Conservation (phyloP, 1,139 yeast species). For the Suhomyces kunorum region DNA sequence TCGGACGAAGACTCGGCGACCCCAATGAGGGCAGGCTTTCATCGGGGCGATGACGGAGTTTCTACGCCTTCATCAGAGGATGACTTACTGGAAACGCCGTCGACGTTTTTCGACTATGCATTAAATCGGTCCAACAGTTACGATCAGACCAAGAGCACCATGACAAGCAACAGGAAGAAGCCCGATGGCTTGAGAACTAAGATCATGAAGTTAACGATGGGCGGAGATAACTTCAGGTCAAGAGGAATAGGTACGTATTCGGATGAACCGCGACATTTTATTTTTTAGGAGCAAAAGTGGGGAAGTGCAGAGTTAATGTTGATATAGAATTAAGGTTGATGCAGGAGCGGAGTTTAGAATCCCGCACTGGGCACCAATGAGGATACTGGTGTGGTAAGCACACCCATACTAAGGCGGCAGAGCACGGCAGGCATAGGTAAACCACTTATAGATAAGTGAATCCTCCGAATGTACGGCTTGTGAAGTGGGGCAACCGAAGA, state of each 20-base stretch:
- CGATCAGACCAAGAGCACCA: constrained; percentile 43
- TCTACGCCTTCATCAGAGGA: constrained; percentile 11
- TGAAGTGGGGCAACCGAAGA: too few species aligned
- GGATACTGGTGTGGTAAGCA: neutral
- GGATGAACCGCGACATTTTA: constrained; percentile 8
- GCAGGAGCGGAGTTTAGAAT: neutral
- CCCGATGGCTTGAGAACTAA: constrained; percentile 23
- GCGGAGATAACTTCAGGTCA: constrained; percentile 7
- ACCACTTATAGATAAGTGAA: too few species aligned
- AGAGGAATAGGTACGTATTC: constrained; percentile 40
- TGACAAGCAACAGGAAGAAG: constrained; percentile 26
- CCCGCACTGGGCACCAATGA: neutral
- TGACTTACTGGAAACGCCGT: neutral
- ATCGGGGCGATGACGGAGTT: constrained; percentile 3
- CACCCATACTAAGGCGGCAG: neutral
- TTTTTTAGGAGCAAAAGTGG: constrained; percentile 10
- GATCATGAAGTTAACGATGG: constrained; percentile 16
- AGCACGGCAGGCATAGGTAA: neutral
- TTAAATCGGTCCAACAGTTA: constrained; percentile 27
- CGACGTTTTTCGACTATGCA: constrained; percentile 9
- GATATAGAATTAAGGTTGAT: neutral
- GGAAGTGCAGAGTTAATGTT: neutral
- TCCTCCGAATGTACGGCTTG: neutral
- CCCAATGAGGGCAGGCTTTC: constrained; percentile 4
- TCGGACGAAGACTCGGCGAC: constrained; percentile 10